Evolutionary conservation across 1,284 basidiomycete species (phyloP).

Genomic region (Meira nashicola): DNA sequence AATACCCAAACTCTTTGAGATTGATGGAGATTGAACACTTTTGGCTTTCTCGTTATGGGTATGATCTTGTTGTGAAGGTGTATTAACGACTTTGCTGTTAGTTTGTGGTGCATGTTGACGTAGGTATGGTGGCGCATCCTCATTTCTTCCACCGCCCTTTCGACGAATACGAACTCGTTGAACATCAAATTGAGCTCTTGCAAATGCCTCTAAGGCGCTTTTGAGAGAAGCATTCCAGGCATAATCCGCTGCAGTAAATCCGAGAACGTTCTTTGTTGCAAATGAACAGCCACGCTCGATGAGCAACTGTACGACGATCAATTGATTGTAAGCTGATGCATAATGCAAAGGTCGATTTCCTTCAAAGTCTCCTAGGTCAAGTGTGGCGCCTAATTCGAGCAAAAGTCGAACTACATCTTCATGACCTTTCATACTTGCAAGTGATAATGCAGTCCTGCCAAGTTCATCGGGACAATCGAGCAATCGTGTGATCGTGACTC

Average conservation of each 20-base stretch:
- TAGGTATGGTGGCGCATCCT: no score
- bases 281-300: constrained; percentile 82
- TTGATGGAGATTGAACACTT: no score
- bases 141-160: no score
- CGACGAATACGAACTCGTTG: no score
- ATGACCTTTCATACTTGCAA: constrained; percentile 80
- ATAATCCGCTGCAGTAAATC: constrained; percentile 85
- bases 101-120: no score
- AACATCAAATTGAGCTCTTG: constrained; percentile 23
- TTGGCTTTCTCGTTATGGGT: no score
- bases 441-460: constrained; percentile 83
- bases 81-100: no score
- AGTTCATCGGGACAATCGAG: constrained; percentile 83
- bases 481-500: constrained; percentile 54
- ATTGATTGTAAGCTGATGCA: constrained; percentile 61
- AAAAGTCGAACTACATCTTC: constrained; percentile 82
- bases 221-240: constrained; percentile 60
- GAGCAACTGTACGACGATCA: constrained; percentile 73
- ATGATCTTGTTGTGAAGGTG: no score
- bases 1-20: no score
- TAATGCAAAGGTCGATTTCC: constrained; percentile 91
- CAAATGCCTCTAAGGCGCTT: constrained; percentile 32
- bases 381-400: constrained; percentile 79
- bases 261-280: constrained; percentile 75
- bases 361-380: constrained; percentile 78